Conservation (phyloP, 140 eudicot genomes). For the Bidens hawaiensis region DNA sequence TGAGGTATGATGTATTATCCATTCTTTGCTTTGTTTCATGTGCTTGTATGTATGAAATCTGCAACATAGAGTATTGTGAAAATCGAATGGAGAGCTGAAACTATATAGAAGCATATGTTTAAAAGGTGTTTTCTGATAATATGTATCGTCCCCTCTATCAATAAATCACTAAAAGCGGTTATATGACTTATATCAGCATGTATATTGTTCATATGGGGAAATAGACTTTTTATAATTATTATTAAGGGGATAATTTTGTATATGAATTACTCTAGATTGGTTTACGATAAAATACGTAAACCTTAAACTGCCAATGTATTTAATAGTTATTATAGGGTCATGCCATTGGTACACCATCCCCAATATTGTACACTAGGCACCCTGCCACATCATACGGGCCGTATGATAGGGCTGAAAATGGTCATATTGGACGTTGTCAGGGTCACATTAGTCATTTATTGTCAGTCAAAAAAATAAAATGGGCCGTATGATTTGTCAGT, state of each 20-base stretch:
- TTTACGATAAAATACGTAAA: background rate
- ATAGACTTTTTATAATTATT: background rate
- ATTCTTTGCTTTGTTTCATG: background rate
- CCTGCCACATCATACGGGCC: no score
- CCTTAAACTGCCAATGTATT: background rate
- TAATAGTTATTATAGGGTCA: constrained; percentile 3
- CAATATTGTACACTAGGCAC: no score
- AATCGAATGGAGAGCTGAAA: no score
- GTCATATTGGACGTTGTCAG: no score
- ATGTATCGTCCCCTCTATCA: no score
- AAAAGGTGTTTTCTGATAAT: no score
- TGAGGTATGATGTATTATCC: constrained; percentile 42
- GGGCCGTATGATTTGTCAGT: no score
- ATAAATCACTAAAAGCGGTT: background rate
- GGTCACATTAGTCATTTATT: no score
- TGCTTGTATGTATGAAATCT: background rate
- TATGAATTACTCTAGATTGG: background rate
- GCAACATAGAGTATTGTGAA: background rate
- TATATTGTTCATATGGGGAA: background rate
- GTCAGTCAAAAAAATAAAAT: no score
- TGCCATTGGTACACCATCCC: no score
- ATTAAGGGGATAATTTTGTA: background rate
- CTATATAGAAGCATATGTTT: no score
- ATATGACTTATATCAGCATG: background rate
- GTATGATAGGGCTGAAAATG: no score